Conservation (phyloP, 2,329 filamentous ascomycete genomes). For the Aspergillus sp. region DNA sequence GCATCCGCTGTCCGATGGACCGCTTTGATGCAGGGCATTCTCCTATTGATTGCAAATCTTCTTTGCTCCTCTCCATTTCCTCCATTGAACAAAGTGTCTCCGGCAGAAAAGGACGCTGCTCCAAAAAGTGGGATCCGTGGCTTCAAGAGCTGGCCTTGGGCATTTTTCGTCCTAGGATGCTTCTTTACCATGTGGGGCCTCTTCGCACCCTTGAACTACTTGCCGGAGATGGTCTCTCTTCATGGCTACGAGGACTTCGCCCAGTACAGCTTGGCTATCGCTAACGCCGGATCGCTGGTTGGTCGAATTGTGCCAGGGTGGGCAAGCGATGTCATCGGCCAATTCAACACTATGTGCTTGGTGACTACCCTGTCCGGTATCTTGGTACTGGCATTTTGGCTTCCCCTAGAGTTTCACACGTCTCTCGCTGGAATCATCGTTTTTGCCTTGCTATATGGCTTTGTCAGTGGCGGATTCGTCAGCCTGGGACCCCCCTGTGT, state of each 20-base stretch:
- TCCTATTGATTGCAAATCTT: neutral
- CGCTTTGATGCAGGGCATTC: neutral
- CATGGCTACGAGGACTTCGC: neutral
- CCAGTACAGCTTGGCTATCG: neutral
- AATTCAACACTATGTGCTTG: slow-evolving; percentile 1
- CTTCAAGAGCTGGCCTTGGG: slow-evolving; percentile 1
- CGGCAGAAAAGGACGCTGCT: neutral
- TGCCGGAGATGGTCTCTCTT: neutral
- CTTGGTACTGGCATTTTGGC: neutral
- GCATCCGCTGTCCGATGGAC: neutral
- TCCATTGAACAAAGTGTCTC: neutral
- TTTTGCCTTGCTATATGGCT: neutral
- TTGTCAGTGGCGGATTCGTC: slow-evolving; percentile 1
- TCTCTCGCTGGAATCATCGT: neutral
- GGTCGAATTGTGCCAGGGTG: neutral
- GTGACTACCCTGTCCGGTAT: neutral
- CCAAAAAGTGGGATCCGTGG: neutral
- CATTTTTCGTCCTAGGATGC: neutral
- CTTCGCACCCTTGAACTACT: neutral
- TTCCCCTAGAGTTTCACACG: neutral
- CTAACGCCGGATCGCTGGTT: neutral
- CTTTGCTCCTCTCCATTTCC: neutral
- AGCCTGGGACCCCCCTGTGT: neutral
- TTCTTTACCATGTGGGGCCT: slow-evolving; percentile 3
- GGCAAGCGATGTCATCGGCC: neutral